Evolutionary conservation across 2,329 filamentous ascomycete species (phyloP), one percentile per base, ranked within the genome.

Genomic region (Diplocarpon rosae): DNA sequence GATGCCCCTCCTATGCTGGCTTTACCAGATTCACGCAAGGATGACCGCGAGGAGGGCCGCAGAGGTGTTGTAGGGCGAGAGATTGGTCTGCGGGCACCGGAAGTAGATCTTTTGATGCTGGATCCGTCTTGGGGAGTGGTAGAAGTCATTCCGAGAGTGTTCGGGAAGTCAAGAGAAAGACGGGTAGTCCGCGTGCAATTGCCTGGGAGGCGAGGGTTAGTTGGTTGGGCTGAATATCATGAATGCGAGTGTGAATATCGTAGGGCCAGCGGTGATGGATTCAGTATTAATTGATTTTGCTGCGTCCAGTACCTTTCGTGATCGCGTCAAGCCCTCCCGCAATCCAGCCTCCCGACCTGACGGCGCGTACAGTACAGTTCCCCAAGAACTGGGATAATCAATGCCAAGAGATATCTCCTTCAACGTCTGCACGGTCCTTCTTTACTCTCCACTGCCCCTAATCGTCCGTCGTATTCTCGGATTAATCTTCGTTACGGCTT

Each of bases 31-130:
- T 88, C 85, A 40, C 55, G 85, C 52, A 95, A 78, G 11, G 88
- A 95, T 14, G 85, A 88, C 42, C 90, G 83, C 3, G 90, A 95
- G 15, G 85, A 87, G 13, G 90, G 85, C 39, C 90, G 85, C 9
- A 98, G 76, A 27, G 92, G 92, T 3, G 92, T 96, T 2, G 89
- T 95, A 16, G 90, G 92, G 50, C 72, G 74, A 38, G 76, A 63
- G 24, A 54, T 39, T 5, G 59, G 58, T 37, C 52, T 49, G 30
- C 58, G 57, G 28, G 41, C 52, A 20, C 32, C 48, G 27, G 58
- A 59, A 16, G 43, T 53, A 1, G 58, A 56, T 20, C 57, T 48
- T 43, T 60, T 58, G n/a, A 35, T 46, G 47, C 54, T 57, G 43
- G 52, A 53, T 9, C 46, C 49, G 4, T 9, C 30, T 35, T 52